A percentile compares a stretch with the other conserved stretches of the same genome.
These are phyloP conservation scores for Apiosordaria backusii DNA, from an alignment of 495 filamentous ascomycete genomes.

Conservation along the genomic window DNA sequence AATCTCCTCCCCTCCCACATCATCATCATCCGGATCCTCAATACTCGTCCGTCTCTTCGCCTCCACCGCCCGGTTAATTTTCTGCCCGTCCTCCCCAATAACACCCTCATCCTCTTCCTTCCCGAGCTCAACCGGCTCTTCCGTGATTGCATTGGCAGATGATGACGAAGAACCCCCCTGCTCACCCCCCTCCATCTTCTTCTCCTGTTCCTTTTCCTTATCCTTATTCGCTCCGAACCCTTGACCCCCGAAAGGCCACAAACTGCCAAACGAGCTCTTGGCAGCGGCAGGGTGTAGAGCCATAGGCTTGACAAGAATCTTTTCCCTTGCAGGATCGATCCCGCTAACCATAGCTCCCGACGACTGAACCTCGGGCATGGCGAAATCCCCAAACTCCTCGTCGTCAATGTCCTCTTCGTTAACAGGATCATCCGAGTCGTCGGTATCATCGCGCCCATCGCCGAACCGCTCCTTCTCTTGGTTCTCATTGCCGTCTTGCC, in stretches of 20 bases:
- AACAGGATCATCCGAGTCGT: slow-evolving; percentile 27
- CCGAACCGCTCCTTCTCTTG: slow-evolving; percentile 39
- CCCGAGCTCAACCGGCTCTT: slow-evolving; percentile 32
- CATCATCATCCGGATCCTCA: slow-evolving; percentile 56
- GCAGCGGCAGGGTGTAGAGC: slow-evolving; percentile 41
- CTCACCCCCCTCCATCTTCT: not conserved
- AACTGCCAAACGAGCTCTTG: slow-evolving; percentile 39
- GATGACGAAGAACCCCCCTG: not conserved
- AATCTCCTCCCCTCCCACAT: slow-evolving; percentile 24
- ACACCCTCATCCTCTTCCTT: slow-evolving; percentile 28
- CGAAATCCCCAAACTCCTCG: slow-evolving; percentile 52
- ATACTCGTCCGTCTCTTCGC: slow-evolving; percentile 52
- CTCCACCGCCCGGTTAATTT: slow-evolving; percentile 48
- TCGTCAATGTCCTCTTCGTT: slow-evolving; percentile 46
- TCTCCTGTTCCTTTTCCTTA: slow-evolving; percentile 26
- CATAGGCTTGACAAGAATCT: slow-evolving; percentile 43
- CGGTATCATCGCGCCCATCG: slow-evolving; percentile 45
- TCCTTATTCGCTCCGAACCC: slow-evolving; percentile 31
- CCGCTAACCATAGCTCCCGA: slow-evolving; percentile 29
- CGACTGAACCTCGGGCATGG: slow-evolving; percentile 46
- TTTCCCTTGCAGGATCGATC: slow-evolving; percentile 34
- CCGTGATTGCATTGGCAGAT: slow-evolving; percentile 15
- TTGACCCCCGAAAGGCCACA: slow-evolving; percentile 45
- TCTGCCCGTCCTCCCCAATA: slow-evolving; percentile 41
- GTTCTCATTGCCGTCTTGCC: slow-evolving; percentile 6